Evolutionary conservation across 805 yeast species (phyloP), one percentile per base, ranked within the genome.

Genomic region (Zygosaccharomyces kombuchaensis): DNA sequence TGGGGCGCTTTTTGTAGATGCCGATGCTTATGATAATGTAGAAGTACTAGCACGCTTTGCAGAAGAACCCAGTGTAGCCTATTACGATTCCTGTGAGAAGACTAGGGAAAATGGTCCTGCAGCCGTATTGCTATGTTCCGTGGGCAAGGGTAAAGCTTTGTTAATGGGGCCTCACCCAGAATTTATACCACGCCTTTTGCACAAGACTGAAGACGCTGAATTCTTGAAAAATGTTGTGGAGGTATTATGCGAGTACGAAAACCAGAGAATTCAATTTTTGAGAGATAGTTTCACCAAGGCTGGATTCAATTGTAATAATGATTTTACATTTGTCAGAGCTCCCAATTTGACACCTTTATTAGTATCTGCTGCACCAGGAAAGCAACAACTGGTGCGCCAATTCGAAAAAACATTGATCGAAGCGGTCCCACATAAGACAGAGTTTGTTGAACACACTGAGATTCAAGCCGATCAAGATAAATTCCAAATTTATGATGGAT

Each of bases 101-200:
- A 62, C 63, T 26, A 60, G 60, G 36, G 51, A 45, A 2, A 40
- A 23, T 6, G 45, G 49, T 1, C 59, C 68, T 3, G 96, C 96
- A 0, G 96, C 97, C 0, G 85, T 79, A 0, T 77, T 93, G 3
- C 66, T 75, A 47, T 78, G 87, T 55, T 69, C 71, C 8, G 77
- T 80, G 2, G 96, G 67, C 9, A 69, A 75, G 31, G 99, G 99
- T 2, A 69, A 68, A 30, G 96, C 82, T 0, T 65, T 93, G 8
- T 72, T 93, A 9, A 73, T 84, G 10, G 98, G 98, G 0, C 77
- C 87, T 0, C 99, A 93, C 65, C 96, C 96, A 0, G 99, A 93
- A 65, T 89, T 82, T 59, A 71, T 80, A 2, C 83, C 88, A 12
- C 68, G 75, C 12, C 55, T 81, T 51, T 66, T 76, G 49, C 66